phyloP scores from a whole-genome alignment of 1,284 basidiomycete genomes.

The Ceratobasidium theobromae region DNA sequence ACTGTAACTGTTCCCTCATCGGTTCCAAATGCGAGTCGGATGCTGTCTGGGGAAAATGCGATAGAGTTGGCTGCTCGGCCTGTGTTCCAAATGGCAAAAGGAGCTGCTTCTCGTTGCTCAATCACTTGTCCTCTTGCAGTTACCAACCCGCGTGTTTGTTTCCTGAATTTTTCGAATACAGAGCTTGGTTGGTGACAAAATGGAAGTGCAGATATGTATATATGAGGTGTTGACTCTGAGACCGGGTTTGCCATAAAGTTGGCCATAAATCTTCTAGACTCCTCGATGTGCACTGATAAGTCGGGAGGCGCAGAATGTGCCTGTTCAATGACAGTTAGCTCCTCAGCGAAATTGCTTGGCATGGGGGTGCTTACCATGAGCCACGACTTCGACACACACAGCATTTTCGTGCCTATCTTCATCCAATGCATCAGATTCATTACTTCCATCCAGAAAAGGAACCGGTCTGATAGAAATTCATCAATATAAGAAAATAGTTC shows the following conservation, averaged over 20 bases:
- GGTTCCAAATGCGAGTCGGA: neutral
- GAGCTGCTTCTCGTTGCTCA: neutral
- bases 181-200: too few species aligned
- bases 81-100: neutral
- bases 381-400: neutral
- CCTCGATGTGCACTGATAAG: neutral
- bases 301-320: neutral
- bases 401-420: too few species aligned
- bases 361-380: neutral
- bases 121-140: neutral
- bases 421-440: too few species aligned
- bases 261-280: neutral
- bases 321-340: neutral
- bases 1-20: neutral
- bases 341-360: neutral
- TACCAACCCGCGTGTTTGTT: neutral
- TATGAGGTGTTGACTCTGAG: too few species aligned
- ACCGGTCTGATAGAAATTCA: too few species aligned
- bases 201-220: too few species aligned
- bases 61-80: too few species aligned
- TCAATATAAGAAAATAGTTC: too few species aligned
- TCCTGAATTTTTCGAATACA: too few species aligned
- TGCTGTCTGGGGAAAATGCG: constrained; percentile 11
- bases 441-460: too few species aligned
- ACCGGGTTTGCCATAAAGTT: neutral